Evolutionary conservation across 1,284 basidiomycete genomes (phyloP), one percentile per base, ranked within the genome.

Genomic region (Microbotryomycetes sp.): DNA sequence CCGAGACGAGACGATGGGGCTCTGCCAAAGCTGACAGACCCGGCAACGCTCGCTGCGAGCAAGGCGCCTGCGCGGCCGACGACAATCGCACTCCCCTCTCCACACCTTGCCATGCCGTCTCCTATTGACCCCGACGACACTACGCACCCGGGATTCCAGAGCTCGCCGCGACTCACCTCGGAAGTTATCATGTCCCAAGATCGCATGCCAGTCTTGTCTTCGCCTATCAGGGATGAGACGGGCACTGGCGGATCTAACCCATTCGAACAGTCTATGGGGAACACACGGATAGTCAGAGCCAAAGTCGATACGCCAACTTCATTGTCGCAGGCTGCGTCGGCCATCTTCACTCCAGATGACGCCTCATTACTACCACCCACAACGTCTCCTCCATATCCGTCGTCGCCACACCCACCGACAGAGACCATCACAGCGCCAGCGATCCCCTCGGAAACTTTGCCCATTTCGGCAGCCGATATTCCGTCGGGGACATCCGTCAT

Each of bases 401-500:
- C 67, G 3, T 52, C 53, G 0, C 35, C 35, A 11, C 21, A 24
- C 47, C 57, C 60, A 0, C 67, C 67, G 1, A 16, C 41, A 35
- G 64, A 68, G 21, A 66, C 64, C 1, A 64, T 68, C 27, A 56
- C 50, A 29, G 67, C 67, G 2, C 67, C 67, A 3, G 27, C 31
- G 16, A 57, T 68, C 3, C 67, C 67, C 0, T 24, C 54, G 2
- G 23, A 54, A 3, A 56, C 50, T 0, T 61, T 68, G 27, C 67
- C 67, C 13, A 41, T 68, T 24, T 29, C 61, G 2, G 49, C 55
- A n/a, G 60, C 52, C 30, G 45, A 47, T 28, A 68, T 68, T 45
- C 67, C 67, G 15, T 64, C 62, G 21, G 65, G 66, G 16, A 67
- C 65, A 5, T 55, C 54, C 41, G 62, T 67, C 50, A 57, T 67